Evolutionary conservation across 768 basidiomycete genomes (phyloP).

Genomic region (Agaricus blazei): DNA sequence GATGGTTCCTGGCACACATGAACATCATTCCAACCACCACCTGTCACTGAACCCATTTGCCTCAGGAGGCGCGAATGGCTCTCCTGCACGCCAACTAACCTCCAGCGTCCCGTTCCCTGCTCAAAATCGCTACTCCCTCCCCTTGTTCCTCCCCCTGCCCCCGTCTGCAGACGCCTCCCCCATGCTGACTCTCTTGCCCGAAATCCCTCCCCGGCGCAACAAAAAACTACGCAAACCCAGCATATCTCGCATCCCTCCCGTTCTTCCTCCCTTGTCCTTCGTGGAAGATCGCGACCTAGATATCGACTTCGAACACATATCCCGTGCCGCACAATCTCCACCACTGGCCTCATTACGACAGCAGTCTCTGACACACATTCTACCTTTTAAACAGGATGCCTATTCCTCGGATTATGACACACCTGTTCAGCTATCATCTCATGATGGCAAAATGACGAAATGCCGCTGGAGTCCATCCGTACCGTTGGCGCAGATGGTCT

Average conservation of each 20-base stretch:
- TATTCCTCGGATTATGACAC: not conserved
- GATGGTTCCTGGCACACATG: not conserved
- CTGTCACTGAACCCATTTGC: not conserved
- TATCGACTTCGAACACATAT: conserved; percentile 7
- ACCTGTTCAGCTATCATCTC: not conserved
- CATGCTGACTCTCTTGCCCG: conserved; percentile 5
- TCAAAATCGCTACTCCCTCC: conserved; percentile 4
- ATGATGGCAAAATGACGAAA: conserved; percentile 4
- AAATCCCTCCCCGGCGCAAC: not conserved
- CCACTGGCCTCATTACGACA: not conserved
- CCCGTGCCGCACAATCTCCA: conserved; percentile 1
- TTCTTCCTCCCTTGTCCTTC: conserved; percentile 6
- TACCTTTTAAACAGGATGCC: not conserved
- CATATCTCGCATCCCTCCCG: not conserved
- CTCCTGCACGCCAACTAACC: conserved; percentile 5
- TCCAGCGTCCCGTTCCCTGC: not conserved
- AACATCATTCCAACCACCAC: not conserved
- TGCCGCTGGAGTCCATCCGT: conserved; percentile 4
- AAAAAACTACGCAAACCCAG: conserved; percentile 7
- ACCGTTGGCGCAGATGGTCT: conserved; percentile 3
- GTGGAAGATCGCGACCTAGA: not conserved
- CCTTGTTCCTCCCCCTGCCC: not conserved
- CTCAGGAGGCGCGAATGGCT: conserved; percentile 1
- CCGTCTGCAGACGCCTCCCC: not conserved
- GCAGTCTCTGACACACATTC: conserved; percentile 3